Base-by-base conservation (phyloP, 2,329 filamentous ascomycete genomes). In the Ascochyta koolunga region DNA sequence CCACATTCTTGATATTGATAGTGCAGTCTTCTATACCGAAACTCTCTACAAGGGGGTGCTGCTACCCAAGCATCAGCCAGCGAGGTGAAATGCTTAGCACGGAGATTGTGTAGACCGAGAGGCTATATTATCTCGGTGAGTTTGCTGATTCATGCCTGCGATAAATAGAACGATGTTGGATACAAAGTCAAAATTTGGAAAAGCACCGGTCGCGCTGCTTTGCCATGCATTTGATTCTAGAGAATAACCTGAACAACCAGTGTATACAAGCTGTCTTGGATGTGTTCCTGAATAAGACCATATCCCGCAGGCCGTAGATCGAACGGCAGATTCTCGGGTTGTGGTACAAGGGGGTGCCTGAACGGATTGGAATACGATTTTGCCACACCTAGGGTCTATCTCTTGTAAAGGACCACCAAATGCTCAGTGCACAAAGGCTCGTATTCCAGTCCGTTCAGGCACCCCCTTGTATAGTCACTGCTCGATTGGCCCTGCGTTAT, bases 221-320 rank as follows among this genome's bases (percentile, higher is more conserved):
- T 83, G 10, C 90, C 93, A 2, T 85, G 81, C 0, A 92, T 96
- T 54, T 89, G 87, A 72, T 93, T 93, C 25, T 96, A 85, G 65
- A 96, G 93, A 0, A 90, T 91, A 5, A 92, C 87, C 11, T 89
- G 91, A 25, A 96, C 80, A 1, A 96, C 82, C 1, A 97, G 83
- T 60, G 86, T 87, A 72, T 96, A 96, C 0, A 92, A 89, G 51
- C 91, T 83, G 43, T 83, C 74, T 2, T 86, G 86, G 15, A 96
- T 83, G 59, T 87, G 83, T 70, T 96, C 93, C 71, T 97, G 93
- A 32, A 96, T 86, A 2, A 97, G 82, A 0, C 92, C 92, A 68
- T 96, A 96, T 6, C 46, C 36, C 5, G 62, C 55, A 4, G 65
- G 61, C 29, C 58, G 59, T 2, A 72, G 66, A 16, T 54, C 25